Evolutionary conservation across 108 stramenopile species (phyloP), one percentile per base, ranked within the genome.

Genomic region (Stephanodiscus minutulus): DNA sequence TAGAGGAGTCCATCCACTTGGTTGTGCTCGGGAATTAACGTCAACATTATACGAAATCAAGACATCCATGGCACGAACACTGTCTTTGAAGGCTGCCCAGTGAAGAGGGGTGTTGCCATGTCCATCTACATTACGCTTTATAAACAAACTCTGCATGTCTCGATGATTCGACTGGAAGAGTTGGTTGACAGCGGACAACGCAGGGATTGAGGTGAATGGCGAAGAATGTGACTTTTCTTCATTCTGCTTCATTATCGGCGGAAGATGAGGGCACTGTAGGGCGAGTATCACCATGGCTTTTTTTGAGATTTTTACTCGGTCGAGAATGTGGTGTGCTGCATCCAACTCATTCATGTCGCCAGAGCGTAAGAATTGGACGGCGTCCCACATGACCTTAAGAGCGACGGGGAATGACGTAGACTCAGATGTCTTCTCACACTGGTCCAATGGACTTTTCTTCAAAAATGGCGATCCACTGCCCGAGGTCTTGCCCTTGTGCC

Each of bases 51-150:
- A 82, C 22, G 72, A 52, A 21, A 95, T 73, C 0, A 95, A 70
- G n/a, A 90, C 65, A 33, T 87, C 79, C 9, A 88, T 86, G 36
- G 88, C 89, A 53, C 82, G 56, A 5, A 80, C 76, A 77, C 84
- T 79, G 66, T 95, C 89, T 71, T 95, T 95, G 72, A 95, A 95
- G 33, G 87, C 77, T 17, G 93, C 93, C 93, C 93, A 95, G 49
- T 95, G 93, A 10, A 95, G 77, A 13, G 93, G 88, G 21, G 90
- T 91, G 68, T 95, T 95, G 12, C 93, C 93, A 72, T 95, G 93
- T 0, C 91, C 93, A 74, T 95, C 93, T 24, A 68, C 60, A 36
- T 73, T 79, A 13, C 53, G 57, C 43, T 62, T 67, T 36, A 67
- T 50, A 18, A 73, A 68, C 33, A 43, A 56, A 68, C 36, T 57